A percentile compares a stretch with the other conserved stretches of the same genome.
phyloP scores from a whole-genome alignment of 306 rosid species.

The Chamaecrista fasciculata region DNA sequence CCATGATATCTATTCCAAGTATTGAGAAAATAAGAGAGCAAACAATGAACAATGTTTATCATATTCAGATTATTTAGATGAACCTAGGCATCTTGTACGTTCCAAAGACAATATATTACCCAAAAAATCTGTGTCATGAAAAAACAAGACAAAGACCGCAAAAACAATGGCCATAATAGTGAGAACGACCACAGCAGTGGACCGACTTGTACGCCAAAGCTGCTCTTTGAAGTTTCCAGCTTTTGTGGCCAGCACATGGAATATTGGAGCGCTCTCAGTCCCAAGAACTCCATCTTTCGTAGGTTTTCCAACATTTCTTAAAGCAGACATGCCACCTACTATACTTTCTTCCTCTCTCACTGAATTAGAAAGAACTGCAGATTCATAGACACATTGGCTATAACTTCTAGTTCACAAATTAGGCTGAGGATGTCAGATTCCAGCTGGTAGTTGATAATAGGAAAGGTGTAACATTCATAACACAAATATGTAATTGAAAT shows the following conservation, averaged over 20 bases:
- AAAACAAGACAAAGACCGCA: constrained; percentile 63
- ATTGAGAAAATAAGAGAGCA: constrained; percentile 40
- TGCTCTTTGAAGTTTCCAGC: constrained; percentile 73
- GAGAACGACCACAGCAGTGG: constrained; percentile 60
- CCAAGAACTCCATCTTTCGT: constrained; percentile 68
- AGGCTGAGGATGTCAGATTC: neutral
- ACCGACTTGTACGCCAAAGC: constrained; percentile 70
- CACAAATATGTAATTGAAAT: neutral
- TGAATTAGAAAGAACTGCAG: constrained; percentile 60
- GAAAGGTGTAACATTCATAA: constrained; percentile 4
- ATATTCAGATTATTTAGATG: constrained; percentile 13
- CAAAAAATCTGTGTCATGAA: constrained; percentile 74
- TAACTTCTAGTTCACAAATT: constrained; percentile 40
- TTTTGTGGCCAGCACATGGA: constrained; percentile 68
- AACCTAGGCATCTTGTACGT: neutral
- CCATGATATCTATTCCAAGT: constrained; percentile 62
- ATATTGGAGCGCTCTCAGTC: constrained; percentile 71
- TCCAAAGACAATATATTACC: constrained; percentile 47
- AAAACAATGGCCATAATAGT: too few relatives aligned
- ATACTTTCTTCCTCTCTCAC: constrained; percentile 55
- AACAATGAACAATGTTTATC: constrained; percentile 19
- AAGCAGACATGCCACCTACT: constrained; percentile 46
- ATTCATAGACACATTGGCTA: constrained; percentile 25
- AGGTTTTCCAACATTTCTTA: constrained; percentile 61
- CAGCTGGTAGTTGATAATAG: constrained; percentile 13